phyloP scores from a whole-genome alignment of 768 basidiomycete species.

The Fomitopsis pulvina region DNA sequence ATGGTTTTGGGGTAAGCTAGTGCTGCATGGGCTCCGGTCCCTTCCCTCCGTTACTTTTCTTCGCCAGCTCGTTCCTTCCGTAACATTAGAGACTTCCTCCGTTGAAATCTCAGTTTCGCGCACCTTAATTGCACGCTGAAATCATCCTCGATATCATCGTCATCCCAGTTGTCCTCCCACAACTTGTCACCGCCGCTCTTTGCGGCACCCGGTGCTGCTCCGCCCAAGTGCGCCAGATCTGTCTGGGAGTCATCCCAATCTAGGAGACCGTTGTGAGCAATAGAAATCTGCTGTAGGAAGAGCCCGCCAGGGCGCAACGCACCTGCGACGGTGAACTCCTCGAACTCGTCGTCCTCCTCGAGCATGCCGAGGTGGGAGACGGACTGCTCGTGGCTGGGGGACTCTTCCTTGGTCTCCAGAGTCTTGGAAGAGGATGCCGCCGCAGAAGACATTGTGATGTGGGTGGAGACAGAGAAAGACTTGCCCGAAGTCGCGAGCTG shows the following conservation, averaged over 20 bases:
- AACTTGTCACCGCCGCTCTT: constrained; percentile 83
- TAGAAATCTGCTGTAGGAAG: background rate
- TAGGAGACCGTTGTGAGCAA: constrained; percentile 21
- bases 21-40: constrained; percentile 25
- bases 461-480: background rate
- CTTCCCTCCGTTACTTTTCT: constrained; percentile 16
- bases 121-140: constrained; percentile 94
- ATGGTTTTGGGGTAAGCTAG: constrained; percentile 2
- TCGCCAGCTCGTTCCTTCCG: constrained; percentile 22
- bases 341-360: constrained; percentile 97
- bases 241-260: constrained; percentile 89
- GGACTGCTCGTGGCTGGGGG: constrained; percentile 31
- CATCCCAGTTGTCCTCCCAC: constrained; percentile 99
- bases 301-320: constrained; percentile 7
- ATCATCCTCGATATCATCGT: constrained; percentile 97
- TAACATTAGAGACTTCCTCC: background rate
- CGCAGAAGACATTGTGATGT: constrained; percentile 18
- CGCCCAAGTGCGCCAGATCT: constrained; percentile 71
- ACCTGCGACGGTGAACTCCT: constrained; percentile 88
- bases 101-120: constrained; percentile 22
- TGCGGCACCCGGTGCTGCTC: constrained; percentile 66
- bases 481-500: background rate
- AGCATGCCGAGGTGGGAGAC: constrained; percentile 78
- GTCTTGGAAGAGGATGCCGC: constrained; percentile 23
- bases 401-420: constrained; percentile 18